Evolutionary conservation across 352 stramenopile genomes (phyloP), one percentile per base, ranked within the genome.

Genomic region (Ophiocytium majus): DNA sequence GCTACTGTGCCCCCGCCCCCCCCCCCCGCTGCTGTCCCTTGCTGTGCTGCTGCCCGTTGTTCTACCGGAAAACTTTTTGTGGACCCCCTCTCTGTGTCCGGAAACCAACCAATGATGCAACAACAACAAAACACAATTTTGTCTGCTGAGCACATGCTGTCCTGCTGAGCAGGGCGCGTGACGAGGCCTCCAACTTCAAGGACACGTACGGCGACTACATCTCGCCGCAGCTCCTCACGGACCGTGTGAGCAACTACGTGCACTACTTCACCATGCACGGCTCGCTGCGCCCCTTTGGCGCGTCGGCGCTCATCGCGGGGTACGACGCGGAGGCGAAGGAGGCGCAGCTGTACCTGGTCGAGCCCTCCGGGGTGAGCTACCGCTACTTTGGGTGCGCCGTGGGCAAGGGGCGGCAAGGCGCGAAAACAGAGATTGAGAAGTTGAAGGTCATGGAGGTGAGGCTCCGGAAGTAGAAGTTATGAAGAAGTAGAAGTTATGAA

Each of bases 241-340:
- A 98, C 79, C 95, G 96, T 76, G 94, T 99, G 89, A 95, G 94
- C 76, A 91, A 97, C 88, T 99, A 97, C 90, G 94, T 99, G 82
- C 97, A 99, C 92, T 98, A 98, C 90, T 99, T 98, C 92, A 99
- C 97, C 81, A 91, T 98, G 34, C 97, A 99, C 90, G 96, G 96
- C 80, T 97, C 94, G 0, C 93, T 99, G 76, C 94, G 97, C 83
- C 97, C 97, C 5, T 99, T 99, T 89, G 97, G 97, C 36, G 94
- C 94, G 31, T 92, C 94, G n/a, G 92, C 96, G 63, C 96, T 99
- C 86, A 86, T 99, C n/a, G 94, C 95, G 0, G 94, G 93, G 36
- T 98, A 98, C 89, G 96, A 99, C 89, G 90, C 92, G 32, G 94
- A 98, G 89, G 95, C 93, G 63, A 92, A 97, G 81, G 95, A 95